phyloP scores from a whole-genome alignment of 176 grass and related monocot species.

The Oryza meyeriana region DNA sequence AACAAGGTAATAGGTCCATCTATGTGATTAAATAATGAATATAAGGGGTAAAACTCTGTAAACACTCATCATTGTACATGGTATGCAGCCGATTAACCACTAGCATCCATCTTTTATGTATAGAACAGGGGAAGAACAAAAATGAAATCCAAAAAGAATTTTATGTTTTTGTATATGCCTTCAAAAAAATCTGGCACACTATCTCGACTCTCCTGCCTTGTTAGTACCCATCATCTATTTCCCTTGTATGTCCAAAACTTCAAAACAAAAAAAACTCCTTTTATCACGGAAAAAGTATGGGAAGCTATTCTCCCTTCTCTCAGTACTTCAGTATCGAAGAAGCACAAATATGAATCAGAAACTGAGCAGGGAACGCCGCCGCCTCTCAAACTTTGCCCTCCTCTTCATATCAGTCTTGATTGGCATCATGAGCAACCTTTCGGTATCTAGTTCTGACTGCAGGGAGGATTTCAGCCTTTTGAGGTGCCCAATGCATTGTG shows the following conservation, averaged over 20 bases:
- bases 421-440: slow-evolving; percentile 44
- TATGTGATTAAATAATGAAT: background rate
- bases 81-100: slow-evolving; percentile 18
- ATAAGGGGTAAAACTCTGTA: background rate
- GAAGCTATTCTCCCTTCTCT: background rate
- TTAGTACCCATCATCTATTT: slow-evolving; percentile 8
- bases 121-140: slow-evolving; percentile 8
- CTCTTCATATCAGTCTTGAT: slow-evolving; percentile 62
- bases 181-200: slow-evolving; percentile 38
- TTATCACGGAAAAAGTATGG: background rate
- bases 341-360: slow-evolving; percentile 27
- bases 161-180: slow-evolving; percentile 30
- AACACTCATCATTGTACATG: slow-evolving; percentile 30
- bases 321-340: slow-evolving; percentile 11
- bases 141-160: background rate
- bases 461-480: slow-evolving; percentile 62
- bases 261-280: slow-evolving; percentile 1
- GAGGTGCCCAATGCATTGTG: slow-evolving; percentile 57
- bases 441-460: slow-evolving; percentile 46
- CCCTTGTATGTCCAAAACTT: slow-evolving; percentile 9
- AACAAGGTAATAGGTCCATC: slow-evolving; percentile 12
- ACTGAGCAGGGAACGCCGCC: slow-evolving; percentile 45
- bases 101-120: slow-evolving; percentile 25
- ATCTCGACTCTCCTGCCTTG: slow-evolving; percentile 13
- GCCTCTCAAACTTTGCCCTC: slow-evolving; percentile 52